Percentiles rank a stretch among this genome's conserved stretches.
These are phyloP conservation scores for Leucoagaricus sp. DNA, from an alignment of 1,284 basidiomycete species.

Conservation along the genomic window DNA sequence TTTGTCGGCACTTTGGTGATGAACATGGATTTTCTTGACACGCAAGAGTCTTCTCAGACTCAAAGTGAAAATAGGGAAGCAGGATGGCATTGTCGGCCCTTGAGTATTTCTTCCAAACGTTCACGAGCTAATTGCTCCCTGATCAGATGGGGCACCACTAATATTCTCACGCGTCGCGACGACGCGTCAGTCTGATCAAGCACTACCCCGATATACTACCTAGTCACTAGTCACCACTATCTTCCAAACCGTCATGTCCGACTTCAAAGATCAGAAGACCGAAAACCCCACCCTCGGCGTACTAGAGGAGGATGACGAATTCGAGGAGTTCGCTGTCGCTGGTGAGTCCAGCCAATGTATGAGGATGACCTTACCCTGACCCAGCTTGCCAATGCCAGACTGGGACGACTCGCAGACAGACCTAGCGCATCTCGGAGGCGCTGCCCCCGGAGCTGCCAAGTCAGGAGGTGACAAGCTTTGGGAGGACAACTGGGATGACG, in stretches of 20 bases:
- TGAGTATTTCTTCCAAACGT: too few species aligned
- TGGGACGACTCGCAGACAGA: conserved; percentile 87
- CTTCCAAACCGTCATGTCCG: conserved; percentile 25
- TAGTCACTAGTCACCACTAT: neutral
- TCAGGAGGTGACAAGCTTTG: conserved; percentile 85
- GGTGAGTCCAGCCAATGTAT: conserved; percentile 41
- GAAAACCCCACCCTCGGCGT: conserved; percentile 54
- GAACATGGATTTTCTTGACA: too few species aligned
- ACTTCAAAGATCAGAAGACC: conserved; percentile 33
- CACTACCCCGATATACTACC: conserved; percentile 18
- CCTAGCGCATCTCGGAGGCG: conserved; percentile 73
- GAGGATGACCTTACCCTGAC: neutral
- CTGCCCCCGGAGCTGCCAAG: conserved; percentile 69
- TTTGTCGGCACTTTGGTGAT: too few species aligned
- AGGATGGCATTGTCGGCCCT: too few species aligned
- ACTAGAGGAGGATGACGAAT: conserved; percentile 84
- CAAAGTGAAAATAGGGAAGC: too few species aligned
- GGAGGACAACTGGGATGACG: conserved; percentile 99
- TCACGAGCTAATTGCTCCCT: too few species aligned
- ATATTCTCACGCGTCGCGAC: conserved; percentile 26
- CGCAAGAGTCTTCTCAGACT: too few species aligned
- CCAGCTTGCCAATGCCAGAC: conserved; percentile 45
- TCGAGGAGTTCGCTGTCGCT: conserved; percentile 77
- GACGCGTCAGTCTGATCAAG: conserved; percentile 18
- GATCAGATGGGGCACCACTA: too few species aligned